A percentile compares a stretch with the other conserved stretches of the same genome.
These are phyloP conservation scores for Kokia cookei DNA, from an alignment of 441 rosid species.

Conservation along the genomic window DNA sequence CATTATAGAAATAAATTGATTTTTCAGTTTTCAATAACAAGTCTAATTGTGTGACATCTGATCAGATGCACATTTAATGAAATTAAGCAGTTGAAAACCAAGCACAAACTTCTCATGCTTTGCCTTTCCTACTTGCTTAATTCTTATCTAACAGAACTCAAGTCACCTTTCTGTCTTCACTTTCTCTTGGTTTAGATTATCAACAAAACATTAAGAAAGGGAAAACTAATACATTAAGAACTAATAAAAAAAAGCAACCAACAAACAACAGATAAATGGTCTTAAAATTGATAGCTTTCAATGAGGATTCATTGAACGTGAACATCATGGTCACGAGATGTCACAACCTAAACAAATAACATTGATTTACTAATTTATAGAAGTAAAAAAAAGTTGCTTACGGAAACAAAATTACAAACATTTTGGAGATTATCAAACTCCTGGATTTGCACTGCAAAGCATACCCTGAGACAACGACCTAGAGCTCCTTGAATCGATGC, in stretches of 20 bases:
- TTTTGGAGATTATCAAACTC: conserved; percentile 73
- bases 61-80: not conserved
- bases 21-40: not conserved
- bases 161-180: not conserved
- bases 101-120: not conserved
- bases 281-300: not conserved
- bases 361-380: not conserved
- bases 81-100: not conserved
- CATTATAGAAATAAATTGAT: too few species aligned
- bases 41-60: not conserved
- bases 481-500: conserved; percentile 60
- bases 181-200: not conserved
- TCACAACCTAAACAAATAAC: not conserved
- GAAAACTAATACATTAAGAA: not conserved
- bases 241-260: not conserved
- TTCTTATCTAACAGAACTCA: not conserved
- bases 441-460: conserved; percentile 92
- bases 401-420: conserved; percentile 59
- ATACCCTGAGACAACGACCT: conserved; percentile 97
- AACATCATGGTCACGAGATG: not conserved
- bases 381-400: conserved; percentile 48
- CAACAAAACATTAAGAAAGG: not conserved
- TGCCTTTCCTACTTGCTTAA: not conserved
- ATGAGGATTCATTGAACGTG: not conserved
- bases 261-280: not conserved